Evolutionary conservation across 2,329 filamentous ascomycete species (phyloP).

Genomic region (Diplodia mutila): DNA sequence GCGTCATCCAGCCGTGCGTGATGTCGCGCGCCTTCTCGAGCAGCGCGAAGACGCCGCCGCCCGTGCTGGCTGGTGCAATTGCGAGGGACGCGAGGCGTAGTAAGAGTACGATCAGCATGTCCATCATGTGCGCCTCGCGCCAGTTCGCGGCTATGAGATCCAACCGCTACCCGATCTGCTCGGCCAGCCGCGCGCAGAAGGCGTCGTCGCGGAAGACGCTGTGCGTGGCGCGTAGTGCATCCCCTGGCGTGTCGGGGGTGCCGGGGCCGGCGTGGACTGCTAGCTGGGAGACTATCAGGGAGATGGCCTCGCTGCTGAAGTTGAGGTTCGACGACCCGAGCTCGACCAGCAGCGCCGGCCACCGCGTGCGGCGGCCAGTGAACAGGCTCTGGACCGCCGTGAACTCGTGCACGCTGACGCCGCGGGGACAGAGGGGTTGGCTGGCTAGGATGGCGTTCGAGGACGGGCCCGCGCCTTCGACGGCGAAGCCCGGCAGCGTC

Average conservation of each 20-base stretch:
- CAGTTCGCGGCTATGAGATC: slow-evolving; percentile 58
- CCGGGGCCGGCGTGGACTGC: slow-evolving; percentile 46
- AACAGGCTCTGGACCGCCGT: slow-evolving; percentile 55
- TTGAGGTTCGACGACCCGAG: slow-evolving; percentile 61
- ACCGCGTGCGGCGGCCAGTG: slow-evolving; percentile 51
- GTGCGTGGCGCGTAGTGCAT: slow-evolving; percentile 53
- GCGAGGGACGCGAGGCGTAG: slow-evolving; percentile 55
- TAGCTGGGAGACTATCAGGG: slow-evolving; percentile 53
- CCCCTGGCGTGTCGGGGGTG: slow-evolving; percentile 38
- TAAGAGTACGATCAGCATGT: slow-evolving; percentile 57
- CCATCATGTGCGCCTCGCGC: slow-evolving; percentile 63
- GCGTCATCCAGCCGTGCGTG: slow-evolving; percentile 55
- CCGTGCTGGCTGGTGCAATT: slow-evolving; percentile 44
- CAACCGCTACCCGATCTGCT: slow-evolving; percentile 54
- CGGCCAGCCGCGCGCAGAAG: slow-evolving; percentile 56
- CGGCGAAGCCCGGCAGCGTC: slow-evolving; percentile 34
- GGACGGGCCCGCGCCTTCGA: slow-evolving; percentile 46
- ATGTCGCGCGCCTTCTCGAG: slow-evolving; percentile 50
- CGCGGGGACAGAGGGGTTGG: slow-evolving; percentile 53
- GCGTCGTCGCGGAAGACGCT: slow-evolving; percentile 51
- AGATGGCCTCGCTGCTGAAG: slow-evolving; percentile 62
- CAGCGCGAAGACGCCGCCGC: slow-evolving; percentile 23
- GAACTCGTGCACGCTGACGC: slow-evolving; percentile 57
- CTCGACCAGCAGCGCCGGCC: slow-evolving; percentile 55
- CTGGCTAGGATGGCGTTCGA: slow-evolving; percentile 61